Evolutionary conservation across 805 yeast species (phyloP), one percentile per base, ranked within the genome.

Genomic region (Scheffersomyces stipitis): DNA sequence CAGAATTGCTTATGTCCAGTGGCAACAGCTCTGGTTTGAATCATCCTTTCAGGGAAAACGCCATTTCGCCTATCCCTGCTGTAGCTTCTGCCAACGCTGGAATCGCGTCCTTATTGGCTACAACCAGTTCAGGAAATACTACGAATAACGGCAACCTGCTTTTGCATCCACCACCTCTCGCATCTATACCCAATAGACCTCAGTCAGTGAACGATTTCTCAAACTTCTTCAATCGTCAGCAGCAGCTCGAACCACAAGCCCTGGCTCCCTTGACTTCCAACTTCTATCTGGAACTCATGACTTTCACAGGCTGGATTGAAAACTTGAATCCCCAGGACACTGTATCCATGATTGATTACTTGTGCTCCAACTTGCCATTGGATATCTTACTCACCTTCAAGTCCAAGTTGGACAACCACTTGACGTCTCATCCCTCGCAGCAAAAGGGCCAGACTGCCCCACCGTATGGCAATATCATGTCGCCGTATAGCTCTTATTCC

Each of bases 341-440:
- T 45, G 62, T 73, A 38, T 62, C 74, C 33, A 73, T 77, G 57
- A 66, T 78, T 41, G 83, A 78, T 47, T 73, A 76, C 51, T 58
- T 79, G 54, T 62, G 80, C 40, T 61, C 70, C 31, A 64, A 65
- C 40, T 57, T 79, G 45, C 73, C 78, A 6, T 71, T 74, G 37
- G 83, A 79, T 44, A 71, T 74, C 12, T 55, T 78, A 42, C 60
- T 69, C 24, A 66, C 76, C 33, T 73, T 79, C 37, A 73, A 69
- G 51, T 51, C 71, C 20, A 73, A 70, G 45, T 46, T 78, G 37
- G 80, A 75, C 40, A 54, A 38, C 31, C 66, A 62, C 44, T 55
- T 68, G 45, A 38, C 49, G 26, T 41, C 41, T 8, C 46, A 41
- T 26, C 42, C 27, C 30, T 26, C 28, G 9, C 35, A 34, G 36